Evolutionary conservation across 2,329 filamentous ascomycete genomes (phyloP).

Genomic region (Epicoccum nigrum): DNA sequence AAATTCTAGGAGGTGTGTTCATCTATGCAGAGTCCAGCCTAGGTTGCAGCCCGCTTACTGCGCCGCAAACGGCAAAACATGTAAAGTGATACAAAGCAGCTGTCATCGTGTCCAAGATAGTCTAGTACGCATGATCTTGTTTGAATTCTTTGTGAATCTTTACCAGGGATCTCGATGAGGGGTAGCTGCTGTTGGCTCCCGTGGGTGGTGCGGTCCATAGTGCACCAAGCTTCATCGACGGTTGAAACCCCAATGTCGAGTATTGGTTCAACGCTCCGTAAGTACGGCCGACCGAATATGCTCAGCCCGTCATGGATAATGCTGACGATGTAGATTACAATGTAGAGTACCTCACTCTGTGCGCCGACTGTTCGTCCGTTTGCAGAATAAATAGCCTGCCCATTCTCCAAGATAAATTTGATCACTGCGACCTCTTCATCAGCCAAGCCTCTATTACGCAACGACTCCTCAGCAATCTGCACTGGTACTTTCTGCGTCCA

Average conservation of each 20-base stretch:
- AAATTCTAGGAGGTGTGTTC: background rate
- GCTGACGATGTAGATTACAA: background rate
- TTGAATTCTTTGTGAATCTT: background rate
- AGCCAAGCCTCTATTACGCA: too few relatives aligned
- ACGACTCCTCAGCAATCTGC: too few relatives aligned
- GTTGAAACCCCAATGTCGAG: constrained; percentile 2
- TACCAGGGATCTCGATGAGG: constrained; percentile 2
- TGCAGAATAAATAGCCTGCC: constrained; percentile 2
- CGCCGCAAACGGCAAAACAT: constrained; percentile 3
- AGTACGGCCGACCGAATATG: constrained; percentile 4
- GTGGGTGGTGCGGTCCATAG: background rate
- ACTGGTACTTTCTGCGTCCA: background rate
- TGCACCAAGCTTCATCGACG: constrained; percentile 1
- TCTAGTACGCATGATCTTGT: background rate
- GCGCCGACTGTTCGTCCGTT: constrained; percentile 10
- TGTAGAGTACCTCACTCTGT: too few relatives aligned
- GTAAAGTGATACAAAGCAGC: background rate
- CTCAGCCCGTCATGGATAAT: constrained; percentile 10
- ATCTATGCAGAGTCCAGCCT: background rate
- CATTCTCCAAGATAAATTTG: constrained; percentile 1
- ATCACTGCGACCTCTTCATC: too few relatives aligned
- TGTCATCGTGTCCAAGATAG: background rate
- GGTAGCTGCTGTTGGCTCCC: background rate
- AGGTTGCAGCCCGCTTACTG: background rate
- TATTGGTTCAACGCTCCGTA: constrained; percentile 5